Evolutionary conservation across 108 stramenopile genomes (phyloP).

Genomic region (Stephanodiscus triporus): DNA sequence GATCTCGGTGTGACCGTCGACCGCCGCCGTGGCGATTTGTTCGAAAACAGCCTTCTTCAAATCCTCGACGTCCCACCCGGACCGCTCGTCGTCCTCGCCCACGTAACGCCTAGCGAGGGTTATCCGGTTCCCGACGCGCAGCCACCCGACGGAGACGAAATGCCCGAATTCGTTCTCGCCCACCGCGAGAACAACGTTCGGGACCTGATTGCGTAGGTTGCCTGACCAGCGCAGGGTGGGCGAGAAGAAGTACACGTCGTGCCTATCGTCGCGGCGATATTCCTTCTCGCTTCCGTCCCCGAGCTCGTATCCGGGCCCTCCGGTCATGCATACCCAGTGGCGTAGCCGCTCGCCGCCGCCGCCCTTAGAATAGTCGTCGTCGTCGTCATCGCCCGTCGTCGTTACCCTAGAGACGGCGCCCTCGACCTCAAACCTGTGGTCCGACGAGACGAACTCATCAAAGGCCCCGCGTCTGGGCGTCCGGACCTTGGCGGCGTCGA

Average conservation of each 20-base stretch:
- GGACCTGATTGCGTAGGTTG: constrained; percentile 52
- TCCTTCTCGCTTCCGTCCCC: constrained; percentile 25
- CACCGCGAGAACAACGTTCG: constrained; percentile 55
- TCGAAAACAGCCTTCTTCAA: constrained; percentile 50
- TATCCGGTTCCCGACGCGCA: constrained; percentile 63
- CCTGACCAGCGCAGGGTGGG: constrained; percentile 59
- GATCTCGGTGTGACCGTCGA: constrained; percentile 23
- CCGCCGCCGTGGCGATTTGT: constrained; percentile 38
- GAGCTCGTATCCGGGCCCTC: constrained; percentile 60
- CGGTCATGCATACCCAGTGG: constrained; percentile 31
- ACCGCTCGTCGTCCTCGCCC: constrained; percentile 50
- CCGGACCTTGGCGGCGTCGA: constrained; percentile 55
- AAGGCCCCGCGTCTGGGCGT: constrained; percentile 60
- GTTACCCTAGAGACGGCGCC: constrained; percentile 29
- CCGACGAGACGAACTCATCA: constrained; percentile 51
- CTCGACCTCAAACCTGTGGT: constrained; percentile 48
- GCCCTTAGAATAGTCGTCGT: neutral
- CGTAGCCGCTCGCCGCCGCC: constrained; percentile 8
- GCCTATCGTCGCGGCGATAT: constrained; percentile 50
- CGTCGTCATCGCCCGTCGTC: constrained; percentile 13
- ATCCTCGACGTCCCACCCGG: constrained; percentile 59
- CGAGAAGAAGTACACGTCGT: constrained; percentile 52
- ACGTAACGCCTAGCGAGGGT: constrained; percentile 69
- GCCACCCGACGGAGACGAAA: constrained; percentile 66
- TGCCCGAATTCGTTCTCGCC: constrained; percentile 60